Conservation (phyloP, 345 rosid genomes). For the Hibiscus mutabilis region DNA sequence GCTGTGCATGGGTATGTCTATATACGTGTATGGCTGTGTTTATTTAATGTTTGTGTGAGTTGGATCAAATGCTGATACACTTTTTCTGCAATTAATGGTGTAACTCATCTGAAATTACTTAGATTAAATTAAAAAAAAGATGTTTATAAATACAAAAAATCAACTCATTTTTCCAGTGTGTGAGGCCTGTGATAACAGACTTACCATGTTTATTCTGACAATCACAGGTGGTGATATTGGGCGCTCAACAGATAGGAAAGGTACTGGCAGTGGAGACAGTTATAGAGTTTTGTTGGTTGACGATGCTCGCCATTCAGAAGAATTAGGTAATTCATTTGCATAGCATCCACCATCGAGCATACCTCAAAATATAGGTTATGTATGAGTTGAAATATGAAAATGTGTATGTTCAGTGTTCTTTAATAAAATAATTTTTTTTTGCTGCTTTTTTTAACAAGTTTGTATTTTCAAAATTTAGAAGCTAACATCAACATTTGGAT, state of each 20-base stretch:
- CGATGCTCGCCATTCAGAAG: conserved; percentile 23
- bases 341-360: background rate
- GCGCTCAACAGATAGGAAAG: conserved; percentile 9
- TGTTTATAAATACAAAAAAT: no score
- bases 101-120: background rate
- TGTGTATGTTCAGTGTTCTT: no score
- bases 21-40: background rate
- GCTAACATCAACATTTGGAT: no score
- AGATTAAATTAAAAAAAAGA: background rate
- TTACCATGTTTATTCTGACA: background rate
- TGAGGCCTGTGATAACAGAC: background rate
- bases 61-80: background rate
- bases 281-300: conserved; percentile 29
- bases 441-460: no score
- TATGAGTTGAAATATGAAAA: background rate
- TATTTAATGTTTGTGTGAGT: background rate
- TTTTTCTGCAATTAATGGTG: background rate
- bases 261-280: conserved; percentile 26
- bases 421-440: no score
- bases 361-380: background rate
- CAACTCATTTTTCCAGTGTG: background rate
- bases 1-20: background rate
- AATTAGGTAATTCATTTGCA: conserved; percentile 19
- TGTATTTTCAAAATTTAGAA: no score
- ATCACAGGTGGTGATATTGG: conserved; percentile 33